A percentile compares a stretch with the other conserved stretches of the same genome.
Conservation (phyloP, 164 flowering plant genomes). For the Sextonia rubra region DNA sequence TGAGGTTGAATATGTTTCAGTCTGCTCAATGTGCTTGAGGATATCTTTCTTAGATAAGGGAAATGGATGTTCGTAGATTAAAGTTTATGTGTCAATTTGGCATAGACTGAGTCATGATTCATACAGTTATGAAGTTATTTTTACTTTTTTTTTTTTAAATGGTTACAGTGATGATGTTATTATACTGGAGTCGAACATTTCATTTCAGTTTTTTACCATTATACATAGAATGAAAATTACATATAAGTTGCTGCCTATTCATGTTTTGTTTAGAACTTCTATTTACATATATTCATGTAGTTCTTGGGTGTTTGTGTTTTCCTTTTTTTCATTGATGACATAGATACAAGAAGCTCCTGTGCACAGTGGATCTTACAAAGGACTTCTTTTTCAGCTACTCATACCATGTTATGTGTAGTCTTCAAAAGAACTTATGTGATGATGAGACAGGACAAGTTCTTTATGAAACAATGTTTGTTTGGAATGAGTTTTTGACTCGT, state of each 20-base stretch:
- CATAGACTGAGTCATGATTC: too few species aligned
- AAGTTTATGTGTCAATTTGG: not conserved
- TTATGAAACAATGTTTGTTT: slow-evolving; percentile 93
- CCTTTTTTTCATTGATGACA: slow-evolving; percentile 26
- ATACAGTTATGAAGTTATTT: not conserved
- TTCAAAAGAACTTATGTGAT: slow-evolving; percentile 75
- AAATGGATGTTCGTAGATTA: not conserved
- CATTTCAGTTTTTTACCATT: not conserved
- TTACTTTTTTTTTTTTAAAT: too few species aligned
- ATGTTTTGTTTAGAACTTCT: not conserved
- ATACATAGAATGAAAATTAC: too few species aligned
- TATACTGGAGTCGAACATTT: not conserved
- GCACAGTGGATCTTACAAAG: slow-evolving; percentile 95
- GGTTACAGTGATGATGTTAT: not conserved
- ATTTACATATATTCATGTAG: slow-evolving; percentile 21
- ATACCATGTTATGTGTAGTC: slow-evolving; percentile 84
- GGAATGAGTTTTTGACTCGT: slow-evolving; percentile 92
- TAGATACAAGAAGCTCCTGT: slow-evolving; percentile 98
- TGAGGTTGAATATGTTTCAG: not conserved
- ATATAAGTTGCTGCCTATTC: not conserved
- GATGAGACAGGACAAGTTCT: slow-evolving; percentile 42
- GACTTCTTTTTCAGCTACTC: slow-evolving; percentile 99
- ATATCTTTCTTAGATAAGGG: not conserved
- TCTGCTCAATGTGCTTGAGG: not conserved
- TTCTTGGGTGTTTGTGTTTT: slow-evolving; percentile 13